Evolutionary conservation across 108 stramenopile genomes (phyloP).

Genomic region (Pseudonitzschia delicatissima): DNA sequence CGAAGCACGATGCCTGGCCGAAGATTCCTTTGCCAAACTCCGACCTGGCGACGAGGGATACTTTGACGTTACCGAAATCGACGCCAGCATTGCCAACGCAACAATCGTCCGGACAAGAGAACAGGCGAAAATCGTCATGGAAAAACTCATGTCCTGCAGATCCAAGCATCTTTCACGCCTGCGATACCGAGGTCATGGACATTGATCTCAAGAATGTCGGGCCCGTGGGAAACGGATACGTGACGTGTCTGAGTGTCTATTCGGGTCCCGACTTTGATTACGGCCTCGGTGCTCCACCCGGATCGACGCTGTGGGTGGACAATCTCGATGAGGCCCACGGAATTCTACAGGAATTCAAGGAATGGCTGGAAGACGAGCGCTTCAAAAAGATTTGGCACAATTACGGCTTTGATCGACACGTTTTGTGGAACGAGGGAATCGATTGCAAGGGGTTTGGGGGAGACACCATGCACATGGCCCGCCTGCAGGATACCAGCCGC

Average conservation of each 20-base stretch:
- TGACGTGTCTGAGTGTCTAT: conserved; percentile 93
- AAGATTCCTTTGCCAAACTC: conserved; percentile 11
- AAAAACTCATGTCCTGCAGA: conserved; percentile 41
- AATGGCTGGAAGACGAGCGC: conserved; percentile 74
- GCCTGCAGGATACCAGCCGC: conserved; percentile 85
- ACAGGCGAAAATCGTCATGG: conserved; percentile 64
- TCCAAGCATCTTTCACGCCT: conserved; percentile 72
- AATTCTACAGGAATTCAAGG: conserved; percentile 83
- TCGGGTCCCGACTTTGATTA: conserved; percentile 90
- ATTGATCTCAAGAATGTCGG: conserved; percentile 84
- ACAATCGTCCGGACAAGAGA: conserved; percentile 73
- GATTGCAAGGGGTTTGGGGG: conserved; percentile 80
- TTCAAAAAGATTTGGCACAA: conserved; percentile 97
- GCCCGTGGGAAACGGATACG: conserved; percentile 95
- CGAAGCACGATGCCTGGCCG: conserved; percentile 17
- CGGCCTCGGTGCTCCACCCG: conserved; percentile 77
- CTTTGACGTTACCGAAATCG: conserved; percentile 43
- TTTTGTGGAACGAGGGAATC: conserved; percentile 94
- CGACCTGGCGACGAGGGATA: conserved; percentile 72
- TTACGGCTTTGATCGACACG: conserved; percentile 98
- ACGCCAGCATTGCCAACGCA: conserved; percentile 21
- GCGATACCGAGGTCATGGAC: conserved; percentile 98
- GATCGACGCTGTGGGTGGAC: conserved; percentile 87
- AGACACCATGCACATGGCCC: conserved; percentile 99
- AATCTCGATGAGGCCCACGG: conserved; percentile 85